Evolutionary conservation across 2,329 filamentous ascomycete species (phyloP), one percentile per base, ranked within the genome.

Genomic region (Aspergillus sp.): DNA sequence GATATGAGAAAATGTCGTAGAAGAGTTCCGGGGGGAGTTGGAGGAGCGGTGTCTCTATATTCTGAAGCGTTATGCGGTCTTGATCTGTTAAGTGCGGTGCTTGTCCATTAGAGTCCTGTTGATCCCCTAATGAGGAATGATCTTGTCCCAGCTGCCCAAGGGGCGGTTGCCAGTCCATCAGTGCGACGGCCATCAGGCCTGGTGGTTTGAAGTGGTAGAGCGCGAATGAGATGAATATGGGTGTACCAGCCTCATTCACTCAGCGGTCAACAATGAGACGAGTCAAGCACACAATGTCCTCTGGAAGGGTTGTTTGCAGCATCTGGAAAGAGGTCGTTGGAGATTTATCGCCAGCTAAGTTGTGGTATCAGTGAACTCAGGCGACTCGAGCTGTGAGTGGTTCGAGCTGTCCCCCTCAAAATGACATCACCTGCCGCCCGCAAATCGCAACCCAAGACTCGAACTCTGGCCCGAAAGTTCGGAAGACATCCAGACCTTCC

Each of bases 21-120:
- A 96, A 80, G 8, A 97, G 81, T 74, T 97, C 93, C 13, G 86
- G 76, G 0, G 93, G 93, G 1, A 97, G 83, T 22, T 76, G 72
- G 31, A 73, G 65, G 1, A 79, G 55, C 1, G 69, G 62, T 11
- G 71, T 67, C 3, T 57, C 50, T 17, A 56, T 38, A 13, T 59
- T 54, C 22, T 46, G 60, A 15, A 46, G 19, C 2, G 25, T 15
- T 30, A 57, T 55, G 15, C 55, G 48, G 15, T 54, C 41, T 38
- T 41, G 49, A 23, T 58, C 52, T 47, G 59, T 46, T 17, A 54
- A 23, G 11, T 54, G 23, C 30, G 55, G 54, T 13, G 51, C 31
- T 51, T 41, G 51, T 17, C 57, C 47, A 19, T 62, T 45, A 51
- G 45, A 22, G 11, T 48, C 53, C n/a, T 47, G 28, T 13, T 52